Percentiles rank a stretch among this genome's conserved stretches.
These are phyloP conservation scores for Lentinus polychrous DNA, from an alignment of 1,284 basidiomycete species.

Conservation along the genomic window DNA sequence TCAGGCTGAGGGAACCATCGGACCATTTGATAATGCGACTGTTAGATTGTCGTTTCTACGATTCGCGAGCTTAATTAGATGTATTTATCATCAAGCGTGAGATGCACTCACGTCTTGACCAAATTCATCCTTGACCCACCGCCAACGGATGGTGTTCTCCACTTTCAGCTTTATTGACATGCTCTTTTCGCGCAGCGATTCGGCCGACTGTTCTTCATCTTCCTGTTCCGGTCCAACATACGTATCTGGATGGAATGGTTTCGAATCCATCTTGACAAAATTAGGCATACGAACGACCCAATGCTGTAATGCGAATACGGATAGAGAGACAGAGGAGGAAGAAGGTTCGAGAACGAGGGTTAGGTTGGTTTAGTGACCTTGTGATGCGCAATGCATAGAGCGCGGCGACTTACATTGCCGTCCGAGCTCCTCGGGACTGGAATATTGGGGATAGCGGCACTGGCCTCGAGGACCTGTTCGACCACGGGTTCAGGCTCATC, in stretches of 20 bases:
- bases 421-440: slow-evolving; percentile 68
- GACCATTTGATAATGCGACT: slow-evolving; percentile 87
- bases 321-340: neutral
- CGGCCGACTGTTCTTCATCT: slow-evolving; percentile 53
- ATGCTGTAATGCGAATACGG: slow-evolving; percentile 36
- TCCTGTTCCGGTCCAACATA: slow-evolving; percentile 78
- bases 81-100: neutral
- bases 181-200: slow-evolving; percentile 59
- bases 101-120: slow-evolving; percentile 57
- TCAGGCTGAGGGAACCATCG: slow-evolving; percentile 81
- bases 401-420: slow-evolving; percentile 47
- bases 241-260: slow-evolving; percentile 75
- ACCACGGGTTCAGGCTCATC: slow-evolving; percentile 54
- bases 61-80: slow-evolving; percentile 4
- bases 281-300: slow-evolving; percentile 83
- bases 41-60: slow-evolving; percentile 76
- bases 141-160: slow-evolving; percentile 88
- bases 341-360: slow-evolving; percentile 1
- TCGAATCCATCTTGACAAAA: slow-evolving; percentile 76
- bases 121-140: slow-evolving; percentile 71
- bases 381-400: neutral
- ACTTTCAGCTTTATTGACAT: slow-evolving; percentile 81
- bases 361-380: neutral
- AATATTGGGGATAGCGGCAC: slow-evolving; percentile 72
- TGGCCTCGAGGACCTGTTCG: slow-evolving; percentile 56